Percentiles rank a stretch among this genome's conserved stretches.
Conservation (phyloP, 2,329 filamentous ascomycete species). For the Teratosphaeria zuluensis region DNA sequence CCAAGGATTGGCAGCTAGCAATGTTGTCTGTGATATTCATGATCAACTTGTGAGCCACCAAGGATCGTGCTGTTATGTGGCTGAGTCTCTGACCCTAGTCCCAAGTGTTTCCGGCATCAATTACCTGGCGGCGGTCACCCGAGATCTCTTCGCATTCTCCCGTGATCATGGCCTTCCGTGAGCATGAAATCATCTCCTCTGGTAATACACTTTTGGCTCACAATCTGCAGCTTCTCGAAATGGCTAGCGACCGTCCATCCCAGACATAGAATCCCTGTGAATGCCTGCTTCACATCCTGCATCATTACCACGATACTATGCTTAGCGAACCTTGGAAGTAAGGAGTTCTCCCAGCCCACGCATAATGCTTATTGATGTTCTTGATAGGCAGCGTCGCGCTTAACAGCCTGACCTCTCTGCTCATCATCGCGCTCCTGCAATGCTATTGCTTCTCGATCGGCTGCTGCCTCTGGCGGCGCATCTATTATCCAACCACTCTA, state of each 20-base stretch:
- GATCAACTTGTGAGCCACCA: slow-evolving; percentile 6
- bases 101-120: neutral
- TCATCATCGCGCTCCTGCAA: slow-evolving; percentile 30
- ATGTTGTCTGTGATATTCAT: slow-evolving; percentile 7
- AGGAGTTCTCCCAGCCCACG: no score
- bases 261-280: slow-evolving; percentile 16
- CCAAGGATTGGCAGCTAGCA: slow-evolving; percentile 8
- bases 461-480: slow-evolving; percentile 28
- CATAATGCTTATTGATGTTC: no score
- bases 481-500: slow-evolving; percentile 30
- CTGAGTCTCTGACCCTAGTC: neutral
- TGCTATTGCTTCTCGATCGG: slow-evolving; percentile 32
- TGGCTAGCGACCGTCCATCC: slow-evolving; percentile 24
- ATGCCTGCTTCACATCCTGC: slow-evolving; percentile 21
- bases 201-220: slow-evolving; percentile 9
- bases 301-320: slow-evolving; percentile 17
- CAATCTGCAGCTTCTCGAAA: slow-evolving; percentile 19
- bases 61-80: neutral
- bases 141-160: slow-evolving; percentile 24
- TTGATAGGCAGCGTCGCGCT: slow-evolving; percentile 9
- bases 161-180: slow-evolving; percentile 30
- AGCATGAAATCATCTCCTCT: slow-evolving; percentile 20
- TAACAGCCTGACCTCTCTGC: slow-evolving; percentile 33
- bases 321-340: slow-evolving; percentile 31
- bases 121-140: slow-evolving; percentile 11